phyloP scores from a whole-genome alignment of 306 rosid genomes.

The Ceratonia siliqua region DNA sequence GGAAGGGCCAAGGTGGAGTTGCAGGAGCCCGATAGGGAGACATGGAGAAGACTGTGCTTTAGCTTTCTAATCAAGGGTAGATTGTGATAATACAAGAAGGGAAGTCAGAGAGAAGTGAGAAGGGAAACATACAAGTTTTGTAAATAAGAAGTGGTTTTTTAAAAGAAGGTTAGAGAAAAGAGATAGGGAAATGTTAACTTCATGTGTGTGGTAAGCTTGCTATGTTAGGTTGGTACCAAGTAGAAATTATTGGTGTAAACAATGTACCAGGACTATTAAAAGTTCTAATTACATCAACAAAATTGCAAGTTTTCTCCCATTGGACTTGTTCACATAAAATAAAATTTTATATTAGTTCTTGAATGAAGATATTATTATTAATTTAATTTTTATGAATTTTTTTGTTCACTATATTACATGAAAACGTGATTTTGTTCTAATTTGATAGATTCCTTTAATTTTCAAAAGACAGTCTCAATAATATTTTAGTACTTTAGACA shows the following conservation, averaged over 20 bases:
- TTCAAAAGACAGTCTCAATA: too few species aligned
- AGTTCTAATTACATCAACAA: neutral
- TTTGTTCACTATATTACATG: too few species aligned
- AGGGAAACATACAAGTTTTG: neutral
- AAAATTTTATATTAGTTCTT: too few species aligned
- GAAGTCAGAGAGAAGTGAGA: neutral
- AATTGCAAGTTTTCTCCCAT: neutral
- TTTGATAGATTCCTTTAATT: too few species aligned
- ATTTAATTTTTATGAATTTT: too few species aligned
- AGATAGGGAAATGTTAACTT: neutral
- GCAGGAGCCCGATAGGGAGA: conserved; percentile 70
- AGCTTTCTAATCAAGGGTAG: conserved; percentile 66
- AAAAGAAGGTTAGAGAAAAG: neutral
- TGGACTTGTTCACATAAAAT: neutral
- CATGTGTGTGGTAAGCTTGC: too few species aligned
- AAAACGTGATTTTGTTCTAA: too few species aligned
- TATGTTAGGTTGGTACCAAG: too few species aligned
- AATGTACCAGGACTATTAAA: neutral
- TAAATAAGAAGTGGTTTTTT: neutral
- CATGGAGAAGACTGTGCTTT: conserved; percentile 72
- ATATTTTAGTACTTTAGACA: too few species aligned
- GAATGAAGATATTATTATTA: too few species aligned
- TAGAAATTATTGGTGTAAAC: neutral
- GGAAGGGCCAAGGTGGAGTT: conserved; percentile 47
- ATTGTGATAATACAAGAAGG: conserved; percentile 34